Evolutionary conservation across 2,329 filamentous ascomycete species (phyloP), one percentile per base, ranked within the genome.

Genomic region (Neopestalotiopsis sp.): DNA sequence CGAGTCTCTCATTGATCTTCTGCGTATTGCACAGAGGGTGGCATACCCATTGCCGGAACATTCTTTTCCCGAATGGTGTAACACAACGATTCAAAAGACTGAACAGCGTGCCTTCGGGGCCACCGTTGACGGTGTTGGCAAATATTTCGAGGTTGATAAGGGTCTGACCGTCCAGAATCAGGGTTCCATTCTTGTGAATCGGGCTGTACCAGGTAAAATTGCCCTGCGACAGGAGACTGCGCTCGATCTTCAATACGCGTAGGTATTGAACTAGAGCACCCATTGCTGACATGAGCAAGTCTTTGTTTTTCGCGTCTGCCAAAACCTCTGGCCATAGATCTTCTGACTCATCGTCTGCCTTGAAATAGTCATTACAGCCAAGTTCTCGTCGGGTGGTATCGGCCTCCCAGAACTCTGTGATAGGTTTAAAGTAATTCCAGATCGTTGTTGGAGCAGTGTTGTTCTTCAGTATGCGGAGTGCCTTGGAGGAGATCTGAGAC

Each of bases 91-190:
- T 98, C 66, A 99, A 88, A 72, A 99, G 89, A 65, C 88, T 89
- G 80, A 98, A 99, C 1, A 99, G 83, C 0, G 96, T 98, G 6
- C 96, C 96, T 52, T 97, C 92, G 0, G 86, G 79, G 14, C 94
- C 90, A 7, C 95, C 95, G 76, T 98, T 95, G 72, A 92, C 94
- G 0, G 92, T 95, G 80, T 99, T 99, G 74, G 94, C 89, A 74
- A 99, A 99, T 4, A 99, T 89, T 78, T 99, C 96, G n/a, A 99
- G 90, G 76, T 99, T 99, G 84, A 97, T 97, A 74, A 99, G 85
- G 28, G 95, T 98, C 78, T 99, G 96, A 0, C 96, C 96, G 75
- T 99, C 96, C 1, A 99, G 87, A 10, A 99, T 92, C 59, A 99
- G 84, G 38, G 94, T 98, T 13, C 94, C 94, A 77, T 98, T 97